phyloP scores from a whole-genome alignment of 306 rosid genomes.

The Vachellia pachyceras region DNA sequence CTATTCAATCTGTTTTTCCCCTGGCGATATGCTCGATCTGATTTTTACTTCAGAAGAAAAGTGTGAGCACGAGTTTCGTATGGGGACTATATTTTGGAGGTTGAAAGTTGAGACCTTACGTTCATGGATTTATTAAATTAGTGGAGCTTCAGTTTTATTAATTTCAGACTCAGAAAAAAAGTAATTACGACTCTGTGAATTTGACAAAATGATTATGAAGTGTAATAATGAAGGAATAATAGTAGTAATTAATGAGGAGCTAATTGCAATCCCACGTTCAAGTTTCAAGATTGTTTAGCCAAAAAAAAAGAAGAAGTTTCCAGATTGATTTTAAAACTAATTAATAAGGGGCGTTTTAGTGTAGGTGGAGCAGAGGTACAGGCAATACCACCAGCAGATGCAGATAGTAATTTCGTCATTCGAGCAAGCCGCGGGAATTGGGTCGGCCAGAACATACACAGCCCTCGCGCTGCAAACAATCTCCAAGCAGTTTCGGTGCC shows the following conservation, averaged over 20 bases:
- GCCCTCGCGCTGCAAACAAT: conserved; percentile 89
- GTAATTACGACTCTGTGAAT: not conserved
- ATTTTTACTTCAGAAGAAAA: not conserved
- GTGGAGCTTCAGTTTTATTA: not conserved
- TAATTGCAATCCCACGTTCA: not conserved
- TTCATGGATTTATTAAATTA: not conserved
- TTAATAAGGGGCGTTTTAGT: not conserved
- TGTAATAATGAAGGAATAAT: not conserved
- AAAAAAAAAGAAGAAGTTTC: not conserved
- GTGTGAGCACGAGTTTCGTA: not conserved
- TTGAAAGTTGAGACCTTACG: not conserved
- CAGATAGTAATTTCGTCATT: conserved; percentile 78
- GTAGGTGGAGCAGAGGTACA: conserved; percentile 95
- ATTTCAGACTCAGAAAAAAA: no score
- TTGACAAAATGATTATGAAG: no score
- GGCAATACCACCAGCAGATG: conserved; percentile 93
- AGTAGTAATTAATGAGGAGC: not conserved
- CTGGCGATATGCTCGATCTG: not conserved
- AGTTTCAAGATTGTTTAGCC: not conserved
- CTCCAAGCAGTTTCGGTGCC: conserved; percentile 88
- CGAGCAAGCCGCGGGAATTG: conserved; percentile 83
- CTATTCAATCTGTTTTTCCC: not conserved
- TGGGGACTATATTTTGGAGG: not conserved
- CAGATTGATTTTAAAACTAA: not conserved
- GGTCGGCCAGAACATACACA: conserved; percentile 88